Base-by-base conservation (phyloP, 805 yeast genomes). In the Candida loeiensis region DNA sequence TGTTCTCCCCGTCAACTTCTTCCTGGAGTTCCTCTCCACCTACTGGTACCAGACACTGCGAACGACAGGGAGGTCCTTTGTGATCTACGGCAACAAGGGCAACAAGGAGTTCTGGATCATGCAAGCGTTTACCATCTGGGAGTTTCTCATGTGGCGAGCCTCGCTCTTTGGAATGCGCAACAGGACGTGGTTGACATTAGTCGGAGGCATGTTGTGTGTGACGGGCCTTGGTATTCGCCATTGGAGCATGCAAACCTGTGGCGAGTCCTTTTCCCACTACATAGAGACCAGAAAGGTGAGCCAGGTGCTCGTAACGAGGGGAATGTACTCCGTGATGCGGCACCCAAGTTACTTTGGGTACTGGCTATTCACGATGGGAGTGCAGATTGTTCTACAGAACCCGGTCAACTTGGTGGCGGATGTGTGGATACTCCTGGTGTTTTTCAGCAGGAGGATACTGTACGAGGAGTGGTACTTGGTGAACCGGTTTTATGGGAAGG, bases 331-430 rank as follows among this genome's bases (percentile, higher is more conserved):
- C 1, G 46, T 61, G 17, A 62, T 77, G 12, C 71, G 99, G 45
- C 99, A 93, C 58, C 99, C 99, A 4, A 82, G 95, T 35, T 93
- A 93, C 61, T 74, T 80, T 27, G 99, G 97, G 0, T 93, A 84
- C 59, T 90, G 80, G 55, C 79, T 87, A 77, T 93, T 97, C 97
- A 91, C 95, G 8, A 48, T 90, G 3, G 97, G 97, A 0, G 72
- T 88, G 1, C 95, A 91, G 56, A 17, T 91, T 32, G 47, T 82
- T 44, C 59, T 91, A 43, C 61, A 78, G 30, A 93, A 89, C 61
- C 79, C 85, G 4, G 34, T 87, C 0, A 71, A 88, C 1, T 52
- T 76, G 2, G 36, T 69, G 1, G 64, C 73, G 0, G 91, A 89
- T 45, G 53, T 70, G 0, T 46, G 61, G 13, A 74, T 79, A 2